phyloP scores from a whole-genome alignment of 371 early-diverging fungal species.

The Rhizopus arrhizus region DNA sequence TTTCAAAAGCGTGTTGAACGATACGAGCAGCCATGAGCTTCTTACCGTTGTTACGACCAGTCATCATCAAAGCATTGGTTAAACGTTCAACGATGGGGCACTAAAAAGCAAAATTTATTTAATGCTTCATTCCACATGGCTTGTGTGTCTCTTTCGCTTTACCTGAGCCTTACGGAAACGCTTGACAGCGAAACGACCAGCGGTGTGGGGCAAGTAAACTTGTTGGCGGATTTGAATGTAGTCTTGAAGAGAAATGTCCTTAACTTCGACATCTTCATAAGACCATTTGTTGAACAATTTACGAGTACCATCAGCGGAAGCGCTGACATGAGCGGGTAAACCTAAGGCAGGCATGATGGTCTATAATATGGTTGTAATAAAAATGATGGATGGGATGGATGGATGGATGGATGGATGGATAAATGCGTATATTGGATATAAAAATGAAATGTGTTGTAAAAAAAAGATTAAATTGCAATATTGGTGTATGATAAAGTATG shows the following conservation, averaged over 20 bases:
- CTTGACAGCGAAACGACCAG: conserved; percentile 94
- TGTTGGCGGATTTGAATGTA: conserved; percentile 89
- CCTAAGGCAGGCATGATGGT: conserved; percentile 29
- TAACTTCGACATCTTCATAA: conserved; percentile 89
- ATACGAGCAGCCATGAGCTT: conserved; percentile 97
- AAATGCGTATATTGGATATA: background rate
- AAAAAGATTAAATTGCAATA: too few species aligned
- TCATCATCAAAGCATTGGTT: conserved; percentile 98
- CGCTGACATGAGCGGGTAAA: conserved; percentile 33
- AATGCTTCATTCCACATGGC: conserved; percentile 6
- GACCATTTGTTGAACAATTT: conserved; percentile 90
- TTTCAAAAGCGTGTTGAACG: conserved; percentile 98
- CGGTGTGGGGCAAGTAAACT: conserved; percentile 95
- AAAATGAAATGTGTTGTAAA: background rate
- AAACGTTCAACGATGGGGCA: conserved; percentile 99
- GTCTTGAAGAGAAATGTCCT: conserved; percentile 89
- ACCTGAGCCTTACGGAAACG: conserved; percentile 95
- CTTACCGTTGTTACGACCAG: conserved; percentile 99
- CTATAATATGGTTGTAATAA: background rate
- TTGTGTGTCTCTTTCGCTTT: conserved; percentile 32
- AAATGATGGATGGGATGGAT: conserved; percentile 20
- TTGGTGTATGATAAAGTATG: background rate
- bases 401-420: conserved; percentile 12
- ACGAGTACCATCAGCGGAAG: conserved; percentile 54
- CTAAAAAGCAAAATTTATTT: conserved; percentile 33